These are phyloP conservation scores for Rosa multiflora DNA, from an alignment of 306 rosid species.

Conservation along the genomic window DNA sequence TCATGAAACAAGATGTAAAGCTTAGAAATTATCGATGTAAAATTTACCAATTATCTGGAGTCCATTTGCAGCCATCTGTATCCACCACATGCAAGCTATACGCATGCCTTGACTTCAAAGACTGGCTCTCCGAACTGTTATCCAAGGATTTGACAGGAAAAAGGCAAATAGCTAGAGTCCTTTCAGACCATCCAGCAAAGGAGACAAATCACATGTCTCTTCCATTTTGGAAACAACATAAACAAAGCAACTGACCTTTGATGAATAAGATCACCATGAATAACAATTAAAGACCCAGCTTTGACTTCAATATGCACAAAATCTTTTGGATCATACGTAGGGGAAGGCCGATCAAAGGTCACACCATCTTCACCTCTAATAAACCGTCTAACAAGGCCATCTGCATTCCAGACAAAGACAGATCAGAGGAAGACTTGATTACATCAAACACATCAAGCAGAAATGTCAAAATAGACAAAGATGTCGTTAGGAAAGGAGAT, in stretches of 20 bases:
- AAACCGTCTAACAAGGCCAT: conserved; percentile 89
- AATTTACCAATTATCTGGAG: conserved; percentile 76
- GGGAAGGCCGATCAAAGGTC: conserved; percentile 73
- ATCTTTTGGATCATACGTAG: conserved; percentile 64
- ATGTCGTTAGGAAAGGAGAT: conserved; percentile 1
- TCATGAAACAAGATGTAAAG: not conserved
- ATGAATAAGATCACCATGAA: conserved; percentile 96
- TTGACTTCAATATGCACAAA: conserved; percentile 89
- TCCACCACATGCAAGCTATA: conserved; percentile 88
- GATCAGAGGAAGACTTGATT: conserved; percentile 4
- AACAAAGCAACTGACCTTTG: conserved; percentile 62
- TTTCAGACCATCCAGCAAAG: conserved; percentile 14
- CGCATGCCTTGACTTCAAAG: conserved; percentile 88
- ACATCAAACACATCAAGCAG: conserved; percentile 6
- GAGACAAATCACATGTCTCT: not conserved
- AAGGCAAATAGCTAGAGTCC: not conserved
- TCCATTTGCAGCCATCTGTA: conserved; percentile 91
- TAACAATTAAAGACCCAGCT: conserved; percentile 84
- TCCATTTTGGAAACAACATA: conserved; percentile 4
- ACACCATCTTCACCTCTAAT: conserved; percentile 74
- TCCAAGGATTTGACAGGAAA: conserved; percentile 21
- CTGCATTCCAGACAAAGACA: conserved; percentile 34
- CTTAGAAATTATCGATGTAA: conserved; percentile 17
- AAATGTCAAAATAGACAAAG: not conserved
- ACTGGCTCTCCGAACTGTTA: conserved; percentile 83